Conservation (phyloP, 2,329 filamentous ascomycete species). For the Diaporthe nobilis region DNA sequence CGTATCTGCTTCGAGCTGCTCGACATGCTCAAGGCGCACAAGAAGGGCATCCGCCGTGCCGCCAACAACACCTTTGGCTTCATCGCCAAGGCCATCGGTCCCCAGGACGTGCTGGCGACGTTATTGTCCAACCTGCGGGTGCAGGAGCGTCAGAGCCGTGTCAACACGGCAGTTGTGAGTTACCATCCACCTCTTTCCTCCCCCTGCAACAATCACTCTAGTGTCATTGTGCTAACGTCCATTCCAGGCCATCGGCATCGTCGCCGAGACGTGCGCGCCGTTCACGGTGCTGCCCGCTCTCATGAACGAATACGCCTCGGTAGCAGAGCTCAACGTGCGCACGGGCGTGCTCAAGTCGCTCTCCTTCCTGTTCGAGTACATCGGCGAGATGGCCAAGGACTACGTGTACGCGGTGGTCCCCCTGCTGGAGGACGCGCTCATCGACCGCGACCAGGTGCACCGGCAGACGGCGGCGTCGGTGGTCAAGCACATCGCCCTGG, state of each 20-base stretch:
- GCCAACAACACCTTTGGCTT: slow-evolving; percentile 99
- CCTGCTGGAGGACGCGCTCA: slow-evolving; percentile 94
- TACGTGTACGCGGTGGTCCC: slow-evolving; percentile 99
- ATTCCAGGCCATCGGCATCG: slow-evolving; percentile 86
- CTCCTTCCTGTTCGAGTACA: slow-evolving; percentile 98
- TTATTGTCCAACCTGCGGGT: slow-evolving; percentile 96
- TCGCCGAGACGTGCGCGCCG: slow-evolving; percentile 97
- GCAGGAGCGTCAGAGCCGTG: slow-evolving; percentile 96
- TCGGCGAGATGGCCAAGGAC: slow-evolving; percentile 99
- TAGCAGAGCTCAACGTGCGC: slow-evolving; percentile 98
- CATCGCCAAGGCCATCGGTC: slow-evolving; percentile 98
- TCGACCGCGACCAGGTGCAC: slow-evolving; percentile 98
- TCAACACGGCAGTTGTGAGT: slow-evolving; percentile 87
- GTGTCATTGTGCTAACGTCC: slow-evolving; percentile 5
- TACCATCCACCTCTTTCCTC: neutral
- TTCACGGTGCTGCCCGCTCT: slow-evolving; percentile 98
- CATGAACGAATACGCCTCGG: slow-evolving; percentile 96
- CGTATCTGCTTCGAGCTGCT: slow-evolving; percentile 98
- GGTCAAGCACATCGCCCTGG: slow-evolving; percentile 97
- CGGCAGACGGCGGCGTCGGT: slow-evolving; percentile 96
- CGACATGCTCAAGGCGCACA: slow-evolving; percentile 99
- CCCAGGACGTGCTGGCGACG: slow-evolving; percentile 95
- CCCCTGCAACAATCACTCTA: no score
- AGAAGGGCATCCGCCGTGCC: slow-evolving; percentile 97
- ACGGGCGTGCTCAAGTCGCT: slow-evolving; percentile 98